phyloP scores from a whole-genome alignment of 176 grass and related monocot genomes.

The Oryza longistaminata region DNA sequence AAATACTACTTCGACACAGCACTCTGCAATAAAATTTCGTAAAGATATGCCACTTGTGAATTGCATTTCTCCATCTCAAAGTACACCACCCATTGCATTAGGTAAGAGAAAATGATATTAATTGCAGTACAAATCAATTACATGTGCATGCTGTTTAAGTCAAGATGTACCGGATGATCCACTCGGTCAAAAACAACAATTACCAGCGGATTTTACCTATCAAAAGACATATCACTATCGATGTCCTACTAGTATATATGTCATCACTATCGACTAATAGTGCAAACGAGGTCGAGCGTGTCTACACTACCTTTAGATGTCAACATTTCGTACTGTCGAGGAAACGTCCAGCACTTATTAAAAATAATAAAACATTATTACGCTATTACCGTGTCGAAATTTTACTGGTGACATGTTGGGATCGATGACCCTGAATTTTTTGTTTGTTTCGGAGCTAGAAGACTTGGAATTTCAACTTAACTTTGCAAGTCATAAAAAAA shows the following conservation, averaged over 20 bases:
- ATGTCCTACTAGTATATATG: background rate
- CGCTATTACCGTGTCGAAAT: background rate
- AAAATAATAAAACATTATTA: background rate
- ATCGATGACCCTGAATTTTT: background rate
- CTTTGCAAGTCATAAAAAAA: background rate
- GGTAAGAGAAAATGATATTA: background rate
- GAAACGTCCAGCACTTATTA: background rate
- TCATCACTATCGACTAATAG: background rate
- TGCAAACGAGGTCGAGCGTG: no score
- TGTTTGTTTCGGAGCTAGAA: background rate
- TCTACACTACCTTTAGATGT: background rate
- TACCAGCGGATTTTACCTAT: background rate
- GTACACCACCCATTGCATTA: background rate
- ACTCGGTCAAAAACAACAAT: background rate
- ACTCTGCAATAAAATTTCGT: background rate
- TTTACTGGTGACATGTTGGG: background rate
- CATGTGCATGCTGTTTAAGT: background rate
- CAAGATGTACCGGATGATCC: background rate
- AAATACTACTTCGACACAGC: background rate
- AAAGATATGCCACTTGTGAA: background rate
- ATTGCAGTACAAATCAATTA: background rate
- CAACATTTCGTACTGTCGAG: background rate
- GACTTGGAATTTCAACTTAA: background rate
- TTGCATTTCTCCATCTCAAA: background rate
- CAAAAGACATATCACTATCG: background rate